A percentile compares a stretch with the other conserved stretches of the same genome.
Conservation (phyloP, 108 stramenopile genomes). For the Pseudonitzschia delicatissima region DNA sequence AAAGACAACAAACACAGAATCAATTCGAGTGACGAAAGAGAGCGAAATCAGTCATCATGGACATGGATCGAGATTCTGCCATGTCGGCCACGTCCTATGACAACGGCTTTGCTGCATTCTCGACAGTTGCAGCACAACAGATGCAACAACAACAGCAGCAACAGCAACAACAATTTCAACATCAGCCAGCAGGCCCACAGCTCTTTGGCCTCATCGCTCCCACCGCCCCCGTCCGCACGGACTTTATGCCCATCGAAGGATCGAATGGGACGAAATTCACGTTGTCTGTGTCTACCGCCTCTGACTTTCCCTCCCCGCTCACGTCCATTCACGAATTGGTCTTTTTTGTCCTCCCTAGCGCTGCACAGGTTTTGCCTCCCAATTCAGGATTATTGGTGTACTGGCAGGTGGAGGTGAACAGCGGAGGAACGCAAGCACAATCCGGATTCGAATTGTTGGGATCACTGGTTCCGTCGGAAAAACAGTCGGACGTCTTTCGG, state of each 20-base stretch:
- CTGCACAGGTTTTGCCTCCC: constrained; percentile 42
- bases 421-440: constrained; percentile 25
- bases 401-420: constrained; percentile 53
- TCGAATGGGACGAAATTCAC: constrained; percentile 62
- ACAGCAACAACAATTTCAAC: not conserved
- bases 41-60: not conserved
- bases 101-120: constrained; percentile 5
- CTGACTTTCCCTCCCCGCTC: constrained; percentile 46
- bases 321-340: constrained; percentile 67
- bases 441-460: constrained; percentile 83
- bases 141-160: not conserved
- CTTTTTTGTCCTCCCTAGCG: constrained; percentile 60
- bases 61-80: constrained; percentile 7
- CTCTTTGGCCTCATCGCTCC: constrained; percentile 66
- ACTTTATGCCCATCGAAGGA: constrained; percentile 61
- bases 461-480: constrained; percentile 40
- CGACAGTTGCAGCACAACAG: not conserved
- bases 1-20: not conserved
- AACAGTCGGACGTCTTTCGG: constrained; percentile 64
- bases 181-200: not conserved
- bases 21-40: too few relatives aligned
- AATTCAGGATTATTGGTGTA: constrained; percentile 70
- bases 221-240: constrained; percentile 66
- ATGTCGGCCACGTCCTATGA: not conserved
- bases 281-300: constrained; percentile 48